Base-by-base conservation (phyloP, 106 monocot genomes). In the Cymbidium sinense region DNA sequence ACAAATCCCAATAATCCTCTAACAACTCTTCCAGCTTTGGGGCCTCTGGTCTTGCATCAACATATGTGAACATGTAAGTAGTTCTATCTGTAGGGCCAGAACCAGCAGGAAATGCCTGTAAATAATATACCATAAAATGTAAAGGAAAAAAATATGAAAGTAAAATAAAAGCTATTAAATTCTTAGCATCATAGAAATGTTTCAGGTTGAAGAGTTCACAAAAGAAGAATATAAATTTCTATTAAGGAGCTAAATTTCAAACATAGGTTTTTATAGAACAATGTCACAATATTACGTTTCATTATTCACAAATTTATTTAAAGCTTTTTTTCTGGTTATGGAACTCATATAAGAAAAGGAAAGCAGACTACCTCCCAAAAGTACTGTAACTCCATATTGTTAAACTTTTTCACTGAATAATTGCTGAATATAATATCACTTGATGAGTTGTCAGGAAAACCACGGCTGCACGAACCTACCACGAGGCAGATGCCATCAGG, bases 401-500 rank as follows among this genome's bases (percentile, higher is more conserved):
- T 79, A 54, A 88, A 43, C 33, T 74, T 86, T 76, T 81, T 89
- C 23, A 81, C 80, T 61, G 91, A 89, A 75, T 83, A 81, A 79
- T 83, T 91, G 67, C 93, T 96, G 74, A 86, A 96, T 71, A 96
- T 94, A 37, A 96, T 74, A 84, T 96, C 96, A 87, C 96, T 90
- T 83, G 88, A 84, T 47, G 80, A 82, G 74, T 96, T 96, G 43
- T 84, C 69, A 11, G 77, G 75, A 73, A 96, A 96, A 77, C 96
- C 96, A 76, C 86, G 87, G 80, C 83, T 73, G 43, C 91, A 94
- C 75, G 91, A 82, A 64, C 96, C 93, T 83, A 96, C 96, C 74
- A 96, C 93, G 86, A 96, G 93, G 77, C 96, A 96, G 69, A 96
- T 82, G 21, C 96, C 96, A 86, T 96, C 96, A 19, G 96, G 96